Base-by-base conservation (phyloP, 2,329 filamentous ascomycete species). In the Corynespora cassiicola region DNA sequence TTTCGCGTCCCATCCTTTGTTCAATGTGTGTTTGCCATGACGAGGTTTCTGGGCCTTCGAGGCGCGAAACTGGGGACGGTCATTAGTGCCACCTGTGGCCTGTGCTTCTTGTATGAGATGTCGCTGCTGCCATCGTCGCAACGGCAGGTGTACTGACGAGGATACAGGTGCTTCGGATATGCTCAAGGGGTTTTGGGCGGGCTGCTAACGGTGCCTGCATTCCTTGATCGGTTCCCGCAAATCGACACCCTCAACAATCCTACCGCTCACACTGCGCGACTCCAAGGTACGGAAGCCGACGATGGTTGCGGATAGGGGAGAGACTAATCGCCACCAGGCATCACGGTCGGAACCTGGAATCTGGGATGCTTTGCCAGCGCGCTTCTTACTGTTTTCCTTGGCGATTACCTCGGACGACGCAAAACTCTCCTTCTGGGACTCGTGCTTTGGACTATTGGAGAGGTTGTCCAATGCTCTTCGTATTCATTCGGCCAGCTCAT, bases 141-240 rank as follows among this genome's bases (percentile, higher is more conserved):
- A 11, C 7, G 9, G n/a, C 6, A 21, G 12, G 10, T 27, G 23
- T 42, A 29, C 45, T 59, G 39, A 61, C 17, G 3, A 6, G 11
- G 10, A 18, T 25, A 7, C 32, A 73, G 66, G 26, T 70, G 75
- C 19, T 76, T 81, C 50, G 79, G 79, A 25, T 81, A 79, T 82
- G 86, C 88, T 52, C 62, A 74, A 45, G 86, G 86, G 59, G 85
- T 88, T 7, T 87, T 88, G 76, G 86, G 62, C 15, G 62, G 62
- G 27, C 82, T 92, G 47, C 73, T 92, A 46, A 88, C 86, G 6
- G 78, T 90, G 57, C 71, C 78, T 16, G 73, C 75, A 11, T 88
- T 87, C 54, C 71, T 82, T 3, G 54, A 52, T 11, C 42, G 42
- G 18, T 64, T 61, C 32, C 60, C 59, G 11, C 53, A 56, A 29